Evolutionary conservation across 306 rosid genomes (phyloP), one percentile per base, ranked within the genome.

Genomic region (Hippophae rhamnoides): DNA sequence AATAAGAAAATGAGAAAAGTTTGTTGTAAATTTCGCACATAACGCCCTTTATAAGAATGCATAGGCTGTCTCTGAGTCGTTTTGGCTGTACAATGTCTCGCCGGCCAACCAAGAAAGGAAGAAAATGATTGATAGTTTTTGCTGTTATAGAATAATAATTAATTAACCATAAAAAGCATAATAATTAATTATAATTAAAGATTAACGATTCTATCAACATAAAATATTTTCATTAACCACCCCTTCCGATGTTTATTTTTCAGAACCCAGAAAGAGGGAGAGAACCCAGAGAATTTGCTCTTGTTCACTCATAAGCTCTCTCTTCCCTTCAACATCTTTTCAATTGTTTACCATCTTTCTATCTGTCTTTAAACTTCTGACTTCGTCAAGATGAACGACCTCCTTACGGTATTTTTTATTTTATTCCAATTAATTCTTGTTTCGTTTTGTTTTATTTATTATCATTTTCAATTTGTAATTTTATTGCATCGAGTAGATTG

Each of bases 361-460:
- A 56, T 61, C 58, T n/a, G n/a, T 18, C 46, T 18, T 48, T 54
- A 52, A 53, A 10, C 43, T 41, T 57, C 43, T 61, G 40, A 41
- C 50, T 68, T 66, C 66, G 48, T 74, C 88, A 69, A 69, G 53
- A 92, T 92, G 98, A 92, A 92, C 83, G 95, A 92, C 71, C 83
- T 87, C 49, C 96, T 92, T 48, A 57, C 93, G 86, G 98, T 87
- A 81, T 78, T 73, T 62, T 60, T 27, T 1, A 18, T 72, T 54
- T 13, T 41, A 53, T 65, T 64, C 26, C 9, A 41, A 46, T 61
- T 55, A 47, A 14, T 66, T 58, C 41, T 18, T 18, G 23, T 18
- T 18, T 18, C 18, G 18, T 18, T 18, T 18, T 0, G 18, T 5
- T 47, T 43, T 61, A 5, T 14, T 9, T 10, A 27, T 63, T 14